These are phyloP conservation scores for Leccinum broughii DNA, from an alignment of 768 basidiomycete species.

Conservation along the genomic window DNA sequence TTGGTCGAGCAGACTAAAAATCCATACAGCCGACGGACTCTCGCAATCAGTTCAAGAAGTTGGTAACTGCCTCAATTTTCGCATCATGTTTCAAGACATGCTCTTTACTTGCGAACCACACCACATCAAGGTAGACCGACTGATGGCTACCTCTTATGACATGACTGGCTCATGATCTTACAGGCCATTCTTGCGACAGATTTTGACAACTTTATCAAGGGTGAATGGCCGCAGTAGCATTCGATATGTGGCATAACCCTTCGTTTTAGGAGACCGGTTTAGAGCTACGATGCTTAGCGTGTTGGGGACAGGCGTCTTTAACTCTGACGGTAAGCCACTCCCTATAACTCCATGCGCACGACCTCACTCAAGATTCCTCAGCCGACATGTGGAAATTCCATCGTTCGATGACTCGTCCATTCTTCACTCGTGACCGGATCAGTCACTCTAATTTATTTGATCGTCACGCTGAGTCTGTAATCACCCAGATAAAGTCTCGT, in stretches of 20 bases:
- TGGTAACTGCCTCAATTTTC: constrained; percentile 49
- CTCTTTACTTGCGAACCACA: constrained; percentile 52
- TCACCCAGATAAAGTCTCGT: constrained; percentile 47
- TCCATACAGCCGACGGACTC: constrained; percentile 43
- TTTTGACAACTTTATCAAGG: constrained; percentile 61
- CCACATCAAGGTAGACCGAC: constrained; percentile 45
- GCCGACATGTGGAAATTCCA: constrained; percentile 62
- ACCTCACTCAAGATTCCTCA: constrained; percentile 20
- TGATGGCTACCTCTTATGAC: not conserved
- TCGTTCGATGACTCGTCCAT: constrained; percentile 63
- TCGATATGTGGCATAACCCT: not conserved
- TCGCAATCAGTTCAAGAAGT: constrained; percentile 32
- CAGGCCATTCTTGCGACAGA: constrained; percentile 52
- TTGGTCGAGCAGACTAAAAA: not conserved
- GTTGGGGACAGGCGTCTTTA: constrained; percentile 67
- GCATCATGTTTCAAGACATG: constrained; percentile 45
- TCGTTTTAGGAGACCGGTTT: constrained; percentile 34
- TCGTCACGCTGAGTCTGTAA: constrained; percentile 47
- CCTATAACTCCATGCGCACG: too few species aligned
- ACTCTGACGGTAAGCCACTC: constrained; percentile 53
- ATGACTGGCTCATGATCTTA: not conserved
- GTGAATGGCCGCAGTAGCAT: constrained; percentile 25
- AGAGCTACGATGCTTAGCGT: constrained; percentile 45
- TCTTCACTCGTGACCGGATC: constrained; percentile 61
- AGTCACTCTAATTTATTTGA: constrained; percentile 64